Evolutionary conservation across 352 stramenopile genomes (phyloP), one percentile per base, ranked within the genome.

Genomic region (Globisporangium megalacanthum): DNA sequence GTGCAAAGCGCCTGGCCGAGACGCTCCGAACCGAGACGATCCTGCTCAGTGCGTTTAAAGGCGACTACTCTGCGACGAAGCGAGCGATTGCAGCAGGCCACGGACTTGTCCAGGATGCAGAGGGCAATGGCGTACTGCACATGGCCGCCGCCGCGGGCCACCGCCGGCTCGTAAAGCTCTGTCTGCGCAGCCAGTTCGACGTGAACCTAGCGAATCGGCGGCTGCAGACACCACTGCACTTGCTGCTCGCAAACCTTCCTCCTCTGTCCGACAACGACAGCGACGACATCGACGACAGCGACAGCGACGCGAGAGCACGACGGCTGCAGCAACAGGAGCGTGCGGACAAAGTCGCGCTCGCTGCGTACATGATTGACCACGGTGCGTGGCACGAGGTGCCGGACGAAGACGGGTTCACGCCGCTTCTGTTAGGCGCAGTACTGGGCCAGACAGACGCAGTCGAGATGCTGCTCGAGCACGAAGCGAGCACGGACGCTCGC

Each of bases 311-410:
- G 52, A 29, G 25, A 29, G 25, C 25, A 29, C 42, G 67, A 25
- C 33, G 62, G 3, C 53, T n/a, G 49, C 31, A 37, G 35, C 66
- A 60, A 33, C 59, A 31, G 14, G 44, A 60, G 14, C 62, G 62
- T 29, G 50, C 69, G 1, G 73, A 88, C 6, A 75, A 79, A 14
- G 61, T 91, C 4, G 72, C 66, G 4, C 48, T 93, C 10, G 74
- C 67, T 1, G 75, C 74, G 29, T 95, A 95, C 46, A 89, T 95
- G 82, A 89, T 95, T n/a, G 74, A 90, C 49, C 83, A 95, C 49
- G 84, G 81, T 3, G 85, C 80, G 8, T 92, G 83, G 83, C 79
- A 90, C 37, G 82, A 93, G 77, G 75, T 77, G 10, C 52, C 71
- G 0, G 85, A 92, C 52, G 64, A 79, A 41, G 68, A 78, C 54